phyloP scores from a whole-genome alignment of 2,329 filamentous ascomycete species.

The Fusarium sororula region DNA sequence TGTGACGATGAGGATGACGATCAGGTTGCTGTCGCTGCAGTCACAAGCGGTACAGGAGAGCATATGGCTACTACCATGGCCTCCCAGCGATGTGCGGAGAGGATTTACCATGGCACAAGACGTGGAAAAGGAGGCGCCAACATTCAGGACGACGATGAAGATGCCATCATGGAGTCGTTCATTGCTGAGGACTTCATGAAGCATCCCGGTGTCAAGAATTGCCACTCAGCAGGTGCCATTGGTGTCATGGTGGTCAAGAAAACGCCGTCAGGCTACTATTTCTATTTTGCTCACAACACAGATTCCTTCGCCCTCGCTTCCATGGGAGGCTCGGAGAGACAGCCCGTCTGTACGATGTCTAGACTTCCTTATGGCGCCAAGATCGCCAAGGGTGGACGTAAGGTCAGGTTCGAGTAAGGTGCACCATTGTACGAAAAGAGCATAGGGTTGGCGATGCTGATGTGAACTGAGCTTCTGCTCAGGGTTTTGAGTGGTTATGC shows the following conservation, averaged over 20 bases:
- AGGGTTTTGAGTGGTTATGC: neutral
- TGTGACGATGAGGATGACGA: constrained; percentile 75
- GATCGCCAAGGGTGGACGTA: constrained; percentile 65
- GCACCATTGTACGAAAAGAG: neutral
- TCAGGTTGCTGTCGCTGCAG: constrained; percentile 76
- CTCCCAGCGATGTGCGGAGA: constrained; percentile 84
- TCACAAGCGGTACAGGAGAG: constrained; percentile 95
- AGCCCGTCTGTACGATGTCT: constrained; percentile 88
- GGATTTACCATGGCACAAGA: constrained; percentile 77
- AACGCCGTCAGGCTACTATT: constrained; percentile 75
- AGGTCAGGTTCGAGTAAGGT: constrained; percentile 49
- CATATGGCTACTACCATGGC: constrained; percentile 98
- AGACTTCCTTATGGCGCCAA: constrained; percentile 66
- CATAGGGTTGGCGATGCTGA: neutral
- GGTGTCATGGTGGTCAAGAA: constrained; percentile 93
- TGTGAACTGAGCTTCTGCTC: neutral
- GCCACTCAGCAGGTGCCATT: constrained; percentile 85
- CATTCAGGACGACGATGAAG: constrained; percentile 77
- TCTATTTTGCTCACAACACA: constrained; percentile 97
- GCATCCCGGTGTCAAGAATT: constrained; percentile 84
- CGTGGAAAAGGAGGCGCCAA: constrained; percentile 69
- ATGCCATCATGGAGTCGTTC: constrained; percentile 76
- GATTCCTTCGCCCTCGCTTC: constrained; percentile 88
- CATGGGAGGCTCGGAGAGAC: constrained; percentile 81
- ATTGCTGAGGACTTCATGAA: constrained; percentile 92